These are phyloP conservation scores for Mucor indicus DNA, from an alignment of 371 early-diverging fungal species.

Conservation along the genomic window DNA sequence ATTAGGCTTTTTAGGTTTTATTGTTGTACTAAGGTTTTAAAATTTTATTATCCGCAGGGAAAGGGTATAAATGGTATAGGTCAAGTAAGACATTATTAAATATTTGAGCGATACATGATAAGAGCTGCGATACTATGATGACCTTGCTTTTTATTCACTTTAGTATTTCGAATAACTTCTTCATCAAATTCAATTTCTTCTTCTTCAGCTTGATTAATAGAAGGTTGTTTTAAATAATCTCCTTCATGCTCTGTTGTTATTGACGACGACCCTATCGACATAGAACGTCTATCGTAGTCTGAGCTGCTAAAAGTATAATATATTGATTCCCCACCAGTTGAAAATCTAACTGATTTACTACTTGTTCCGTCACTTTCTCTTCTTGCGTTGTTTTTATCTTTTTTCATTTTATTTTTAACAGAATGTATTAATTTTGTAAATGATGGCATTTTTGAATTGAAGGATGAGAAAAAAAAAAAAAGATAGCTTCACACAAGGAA, in stretches of 20 bases:
- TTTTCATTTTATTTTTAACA: neutral
- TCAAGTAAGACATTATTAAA: no score
- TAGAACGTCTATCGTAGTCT: constrained; percentile 25
- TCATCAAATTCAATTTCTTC: constrained; percentile 15
- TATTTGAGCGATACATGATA: constrained; percentile 22
- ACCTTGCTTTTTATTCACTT: constrained; percentile 24
- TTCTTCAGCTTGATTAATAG: neutral
- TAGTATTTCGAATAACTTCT: constrained; percentile 25
- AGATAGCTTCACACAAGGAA: no score
- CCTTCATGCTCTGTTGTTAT: constrained; percentile 7
- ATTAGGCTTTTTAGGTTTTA: no score
- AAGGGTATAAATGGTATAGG: no score
- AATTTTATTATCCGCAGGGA: no score
- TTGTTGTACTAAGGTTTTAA: no score
- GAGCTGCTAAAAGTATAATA: constrained; percentile 22
- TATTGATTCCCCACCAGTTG: constrained; percentile 5
- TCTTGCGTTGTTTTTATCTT: constrained; percentile 5
- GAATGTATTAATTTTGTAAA: constrained; percentile 13
- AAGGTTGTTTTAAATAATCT: constrained; percentile 7
- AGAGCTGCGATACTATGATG: constrained; percentile 26
- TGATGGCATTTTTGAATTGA: no score
- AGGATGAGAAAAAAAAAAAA: no score
- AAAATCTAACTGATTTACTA: constrained; percentile 21
- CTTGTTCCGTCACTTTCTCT: neutral
- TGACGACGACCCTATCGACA: no score